phyloP scores from a whole-genome alignment of 2,329 filamentous ascomycete species.

The Colletotrichum karsti region DNA sequence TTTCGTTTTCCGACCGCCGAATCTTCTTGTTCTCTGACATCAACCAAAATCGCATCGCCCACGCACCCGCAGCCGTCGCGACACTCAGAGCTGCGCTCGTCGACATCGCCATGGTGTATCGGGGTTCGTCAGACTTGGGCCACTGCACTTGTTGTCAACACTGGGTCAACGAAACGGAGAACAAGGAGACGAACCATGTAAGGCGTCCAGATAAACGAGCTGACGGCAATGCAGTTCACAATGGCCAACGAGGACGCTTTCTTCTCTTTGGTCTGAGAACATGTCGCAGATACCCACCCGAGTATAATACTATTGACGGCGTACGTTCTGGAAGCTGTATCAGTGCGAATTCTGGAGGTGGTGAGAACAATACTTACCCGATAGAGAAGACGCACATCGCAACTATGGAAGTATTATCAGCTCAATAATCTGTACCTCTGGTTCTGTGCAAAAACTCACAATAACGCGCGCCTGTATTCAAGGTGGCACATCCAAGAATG shows the following conservation, averaged over 20 bases:
- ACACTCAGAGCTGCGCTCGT: slow-evolving; percentile 32
- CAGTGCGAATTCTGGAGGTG: background rate
- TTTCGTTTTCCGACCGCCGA: slow-evolving; percentile 30
- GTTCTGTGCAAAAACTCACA: background rate
- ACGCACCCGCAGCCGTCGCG: slow-evolving; percentile 24
- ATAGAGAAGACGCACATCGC: slow-evolving; percentile 39
- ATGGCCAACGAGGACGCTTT: slow-evolving; percentile 46
- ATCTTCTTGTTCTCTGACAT: slow-evolving; percentile 34
- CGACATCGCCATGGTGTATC: slow-evolving; percentile 38
- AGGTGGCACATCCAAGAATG: slow-evolving; percentile 38
- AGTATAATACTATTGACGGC: slow-evolving; percentile 46
- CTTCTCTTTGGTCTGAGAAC: slow-evolving; percentile 49
- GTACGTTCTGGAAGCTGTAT: slow-evolving; percentile 30
- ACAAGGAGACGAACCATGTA: background rate
- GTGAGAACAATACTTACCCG: background rate
- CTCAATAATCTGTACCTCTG: too few species aligned
- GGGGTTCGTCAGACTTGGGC: slow-evolving; percentile 39
- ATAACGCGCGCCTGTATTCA: slow-evolving; percentile 36
- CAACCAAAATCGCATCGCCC: slow-evolving; percentile 31
- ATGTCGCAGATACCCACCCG: slow-evolving; percentile 45
- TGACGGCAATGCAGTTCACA: slow-evolving; percentile 31
- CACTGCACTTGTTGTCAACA: slow-evolving; percentile 32
- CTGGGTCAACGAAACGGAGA: background rate
- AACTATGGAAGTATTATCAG: background rate
- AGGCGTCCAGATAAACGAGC: slow-evolving; percentile 32